These are phyloP conservation scores for Asterella californica DNA, from an alignment of 225 moss, liverwort and hornwort species.

Conservation along the genomic window DNA sequence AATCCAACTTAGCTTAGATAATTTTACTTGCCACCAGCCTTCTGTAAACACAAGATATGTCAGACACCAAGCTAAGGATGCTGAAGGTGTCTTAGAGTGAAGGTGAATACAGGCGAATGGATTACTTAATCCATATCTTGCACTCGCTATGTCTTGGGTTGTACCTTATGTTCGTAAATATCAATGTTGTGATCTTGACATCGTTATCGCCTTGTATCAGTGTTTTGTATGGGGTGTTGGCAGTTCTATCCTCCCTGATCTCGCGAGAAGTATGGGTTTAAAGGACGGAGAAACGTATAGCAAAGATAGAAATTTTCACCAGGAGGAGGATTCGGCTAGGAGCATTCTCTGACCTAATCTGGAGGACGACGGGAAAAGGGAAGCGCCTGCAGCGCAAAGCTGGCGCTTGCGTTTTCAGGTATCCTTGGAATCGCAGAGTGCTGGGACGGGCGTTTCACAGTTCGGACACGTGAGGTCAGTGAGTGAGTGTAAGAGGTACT, in stretches of 20 bases:
- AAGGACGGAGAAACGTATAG: too few relatives aligned
- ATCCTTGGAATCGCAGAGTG: too few relatives aligned
- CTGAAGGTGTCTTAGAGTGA: neutral
- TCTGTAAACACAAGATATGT: neutral
- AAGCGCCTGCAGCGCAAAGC: too few relatives aligned
- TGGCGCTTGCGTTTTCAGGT: too few relatives aligned
- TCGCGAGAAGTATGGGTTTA: neutral
- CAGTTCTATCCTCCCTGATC: neutral
- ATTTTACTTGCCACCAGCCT: conserved; percentile 3
- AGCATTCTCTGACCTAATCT: too few relatives aligned
- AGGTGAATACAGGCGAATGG: neutral
- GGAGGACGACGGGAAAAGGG: too few relatives aligned
- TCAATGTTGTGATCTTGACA: neutral
- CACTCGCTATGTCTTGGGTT: neutral
- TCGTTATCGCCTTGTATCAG: neutral
- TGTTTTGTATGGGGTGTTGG: neutral
- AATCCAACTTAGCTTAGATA: neutral
- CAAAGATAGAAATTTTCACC: too few relatives aligned
- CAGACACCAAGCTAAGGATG: neutral
- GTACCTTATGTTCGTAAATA: neutral
- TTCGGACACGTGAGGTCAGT: too few relatives aligned
- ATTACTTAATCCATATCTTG: neutral
- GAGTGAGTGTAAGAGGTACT: too few relatives aligned
- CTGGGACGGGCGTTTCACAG: too few relatives aligned
- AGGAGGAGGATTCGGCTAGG: too few relatives aligned